These are phyloP conservation scores for Aureococcus anophagefferens DNA, from an alignment of 108 stramenopile genomes.

Conservation along the genomic window DNA sequence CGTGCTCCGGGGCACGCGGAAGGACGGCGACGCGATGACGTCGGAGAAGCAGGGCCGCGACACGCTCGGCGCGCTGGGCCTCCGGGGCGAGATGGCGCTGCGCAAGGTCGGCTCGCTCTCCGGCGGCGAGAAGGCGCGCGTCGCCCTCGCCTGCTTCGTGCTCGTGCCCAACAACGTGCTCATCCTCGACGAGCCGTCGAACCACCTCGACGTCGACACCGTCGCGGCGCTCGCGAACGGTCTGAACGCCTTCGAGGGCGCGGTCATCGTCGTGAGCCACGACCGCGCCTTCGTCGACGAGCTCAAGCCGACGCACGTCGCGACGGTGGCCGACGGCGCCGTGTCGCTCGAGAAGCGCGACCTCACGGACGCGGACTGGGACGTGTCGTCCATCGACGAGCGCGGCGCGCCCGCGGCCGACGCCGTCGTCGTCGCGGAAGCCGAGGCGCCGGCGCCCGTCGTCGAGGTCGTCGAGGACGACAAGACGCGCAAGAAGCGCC, in stretches of 20 bases:
- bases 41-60: constrained; percentile 55
- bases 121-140: constrained; percentile 85
- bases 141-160: constrained; percentile 90
- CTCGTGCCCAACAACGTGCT: constrained; percentile 75
- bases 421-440: constrained; percentile 1
- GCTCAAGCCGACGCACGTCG: constrained; percentile 76
- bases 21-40: constrained; percentile 58
- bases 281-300: constrained; percentile 76
- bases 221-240: constrained; percentile 69
- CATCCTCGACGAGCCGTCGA: constrained; percentile 81
- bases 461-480: constrained; percentile 26
- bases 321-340: constrained; percentile 62
- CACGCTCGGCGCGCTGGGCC: constrained; percentile 65
- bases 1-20: constrained; percentile 23
- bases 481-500: constrained; percentile 53
- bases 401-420: neutral
- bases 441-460: constrained; percentile 3
- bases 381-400: constrained; percentile 27
- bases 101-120: constrained; percentile 55
- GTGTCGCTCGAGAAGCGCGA: constrained; percentile 61
- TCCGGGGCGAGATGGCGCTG: constrained; percentile 67
- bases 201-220: constrained; percentile 48
- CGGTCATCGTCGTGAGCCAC: constrained; percentile 79
- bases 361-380: constrained; percentile 65
- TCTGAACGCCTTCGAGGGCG: constrained; percentile 47